Evolutionary conservation across 2,329 filamentous ascomycete genomes (phyloP).

Genomic region (Monilinia fructicola): DNA sequence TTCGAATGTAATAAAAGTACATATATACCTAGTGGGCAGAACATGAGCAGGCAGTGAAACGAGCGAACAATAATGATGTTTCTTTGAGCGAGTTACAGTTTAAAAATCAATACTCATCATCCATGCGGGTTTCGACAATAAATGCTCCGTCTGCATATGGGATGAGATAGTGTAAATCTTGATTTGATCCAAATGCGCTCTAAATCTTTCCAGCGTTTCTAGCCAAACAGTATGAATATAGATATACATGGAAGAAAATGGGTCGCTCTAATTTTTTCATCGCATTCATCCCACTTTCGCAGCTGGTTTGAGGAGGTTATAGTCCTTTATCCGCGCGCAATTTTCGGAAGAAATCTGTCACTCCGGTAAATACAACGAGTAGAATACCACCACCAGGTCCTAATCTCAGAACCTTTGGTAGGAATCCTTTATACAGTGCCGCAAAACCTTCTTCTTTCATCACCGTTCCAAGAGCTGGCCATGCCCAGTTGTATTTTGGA

Average conservation of each 20-base stretch:
- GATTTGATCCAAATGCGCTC: background rate
- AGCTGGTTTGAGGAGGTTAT: background rate
- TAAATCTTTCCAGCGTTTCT: background rate
- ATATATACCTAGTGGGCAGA: conserved; percentile 2
- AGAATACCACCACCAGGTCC: conserved; percentile 67
- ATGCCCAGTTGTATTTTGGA: conserved; percentile 99
- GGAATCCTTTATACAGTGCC: conserved; percentile 95
- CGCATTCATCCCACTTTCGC: background rate
- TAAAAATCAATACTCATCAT: background rate
- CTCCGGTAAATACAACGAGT: conserved; percentile 80
- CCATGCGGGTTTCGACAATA: background rate
- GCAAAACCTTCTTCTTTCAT: conserved; percentile 89
- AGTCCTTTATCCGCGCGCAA: conserved; percentile 41
- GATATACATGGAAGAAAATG: background rate
- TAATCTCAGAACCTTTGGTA: conserved; percentile 85
- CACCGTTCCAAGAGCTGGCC: conserved; percentile 80
- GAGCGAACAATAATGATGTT: background rate
- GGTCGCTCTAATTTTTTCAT: background rate
- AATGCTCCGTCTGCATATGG: background rate
- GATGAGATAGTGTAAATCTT: background rate
- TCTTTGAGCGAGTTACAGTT: background rate
- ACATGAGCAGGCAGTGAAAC: background rate
- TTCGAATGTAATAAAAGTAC: conserved; percentile 4
- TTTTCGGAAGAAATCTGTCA: conserved; percentile 89
- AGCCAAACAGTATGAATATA: conserved; percentile 2